Base-by-base conservation (phyloP, 257 asterid species). In the Plantago major region DNA sequence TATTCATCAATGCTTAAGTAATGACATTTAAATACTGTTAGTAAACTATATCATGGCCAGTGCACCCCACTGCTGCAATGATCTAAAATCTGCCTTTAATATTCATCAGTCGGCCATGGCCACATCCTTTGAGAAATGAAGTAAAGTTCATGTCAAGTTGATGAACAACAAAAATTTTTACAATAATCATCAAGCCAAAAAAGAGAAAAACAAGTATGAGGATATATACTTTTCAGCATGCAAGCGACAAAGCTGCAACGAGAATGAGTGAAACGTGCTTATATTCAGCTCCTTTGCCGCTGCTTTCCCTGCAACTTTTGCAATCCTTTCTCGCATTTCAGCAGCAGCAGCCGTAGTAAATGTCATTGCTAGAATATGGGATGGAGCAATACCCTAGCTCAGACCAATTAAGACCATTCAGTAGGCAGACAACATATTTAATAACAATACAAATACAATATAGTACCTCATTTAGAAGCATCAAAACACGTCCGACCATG, bases 251-350 rank as follows among this genome's bases (percentile, higher is more conserved):
- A 92, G 95, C 73, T 89, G 97, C 86, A 92, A 79, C 51, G 96
- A 86, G 69, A 89, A 92, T 17, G 99, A 92, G 77, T 92, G 99
- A 77, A 92, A 92, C 49, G 99, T 92, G 91, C 97, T 89, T 75
- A 89, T 80, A 42, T 81, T 81, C 63, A 92, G 93, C 77, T 84
- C 95, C 76, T 92, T 92, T 57, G 97, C 90, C 74, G 84, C 84
- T 67, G 87, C 67, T 74, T 89, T 89, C 71, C 99, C 97, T 64
- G 96, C 89, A 68, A 86, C 88, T 75, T 74, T 65, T 66, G 95
- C 97, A 62, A 92, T 84, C 72, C 97, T 85, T 75, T 86, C 97
- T 49, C 94, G 89, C 97, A 92, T 89, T 86, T 92, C 99, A 64
- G 97, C 83, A 64, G 95, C 95, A 43, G 97, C 97, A 62, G 96